Evolutionary conservation across 202 grass and related monocot species (phyloP).

Genomic region (Dendrocalamus latiflorus): DNA sequence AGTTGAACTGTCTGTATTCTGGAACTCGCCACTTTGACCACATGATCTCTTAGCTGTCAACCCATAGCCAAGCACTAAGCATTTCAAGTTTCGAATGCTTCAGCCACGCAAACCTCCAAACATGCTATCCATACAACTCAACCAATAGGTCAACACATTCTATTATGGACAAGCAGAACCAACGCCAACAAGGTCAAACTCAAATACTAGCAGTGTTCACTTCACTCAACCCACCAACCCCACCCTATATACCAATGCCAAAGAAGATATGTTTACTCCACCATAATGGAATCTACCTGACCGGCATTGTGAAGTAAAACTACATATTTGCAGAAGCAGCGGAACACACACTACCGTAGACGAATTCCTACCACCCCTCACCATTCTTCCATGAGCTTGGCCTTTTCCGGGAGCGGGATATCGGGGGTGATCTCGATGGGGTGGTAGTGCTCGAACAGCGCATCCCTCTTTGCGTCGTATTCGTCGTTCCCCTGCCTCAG

Average conservation of each 20-base stretch:
- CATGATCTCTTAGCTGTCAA: neutral
- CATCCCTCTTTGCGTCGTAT: conserved; percentile 79
- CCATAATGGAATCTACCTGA: neutral
- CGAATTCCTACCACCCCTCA: neutral
- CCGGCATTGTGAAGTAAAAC: neutral
- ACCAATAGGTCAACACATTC: neutral
- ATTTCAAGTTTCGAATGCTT: neutral
- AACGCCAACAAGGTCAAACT: neutral
- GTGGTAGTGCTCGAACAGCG: conserved; percentile 82
- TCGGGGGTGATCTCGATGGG: conserved; percentile 77
- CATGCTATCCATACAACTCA: neutral
- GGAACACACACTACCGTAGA: neutral
- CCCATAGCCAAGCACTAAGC: neutral
- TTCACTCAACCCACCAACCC: neutral
- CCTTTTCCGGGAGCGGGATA: conserved; percentile 71
- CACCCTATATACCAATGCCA: neutral
- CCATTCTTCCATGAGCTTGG: conserved; percentile 97
- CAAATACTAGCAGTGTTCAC: neutral
- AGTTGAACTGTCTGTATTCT: neutral
- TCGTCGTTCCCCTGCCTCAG: conserved; percentile 74
- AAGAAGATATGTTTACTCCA: neutral
- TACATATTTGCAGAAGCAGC: neutral
- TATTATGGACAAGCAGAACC: neutral
- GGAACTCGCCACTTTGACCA: neutral
- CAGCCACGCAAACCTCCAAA: neutral